Base-by-base conservation (phyloP, 2,329 filamentous ascomycete genomes). In the Phyllosticta capitalensis region DNA sequence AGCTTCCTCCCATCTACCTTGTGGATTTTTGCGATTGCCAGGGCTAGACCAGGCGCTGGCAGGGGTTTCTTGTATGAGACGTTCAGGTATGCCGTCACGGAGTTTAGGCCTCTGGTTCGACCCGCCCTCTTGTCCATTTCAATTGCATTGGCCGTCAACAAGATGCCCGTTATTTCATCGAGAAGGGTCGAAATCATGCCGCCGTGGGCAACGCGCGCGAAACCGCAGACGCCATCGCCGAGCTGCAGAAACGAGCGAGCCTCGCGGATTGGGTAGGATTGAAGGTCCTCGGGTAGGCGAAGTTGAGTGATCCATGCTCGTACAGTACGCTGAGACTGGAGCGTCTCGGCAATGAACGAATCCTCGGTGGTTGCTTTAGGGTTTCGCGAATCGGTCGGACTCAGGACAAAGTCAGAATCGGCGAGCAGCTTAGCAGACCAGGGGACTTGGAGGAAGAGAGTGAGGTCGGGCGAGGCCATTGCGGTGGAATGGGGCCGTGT, bases 111-210 rank as follows among this genome's bases (percentile, higher is more conserved):
- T 22, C 38, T 9, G 54, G 22, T 28, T 17, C n/a, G 20, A 19
- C 49, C 20, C 3, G 54, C 49, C 21, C 9, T 28, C 1, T 21
- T 19, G 24, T 60, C 55, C n/a, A 56, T 58, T 6, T 65, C 55
- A 22, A 71, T 72, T 17, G 65, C 59, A 62, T 81, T 81, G 26
- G 77, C 64, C 2, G 72, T 72, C 9, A 82, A 71, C 19, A 83
- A 63, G 5, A 79, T 71, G 0, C 83, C 81, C 67, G 81, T 78
- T 5, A 74, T 70, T 66, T 87, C 83, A 65, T 87, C 83, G 21
- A 87, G 67, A n/a, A 86, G 67, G 0, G 79, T 77, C 9, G 78
- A 77, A 6, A 82, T 76, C 28, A 86, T 76, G 1, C 83, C 84
- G 20, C 84, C 83, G 66, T 87, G 84, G 9, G 76, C 71, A 6